Conservation (phyloP, 768 basidiomycete species). For the Rhizopogon salebrosus region DNA sequence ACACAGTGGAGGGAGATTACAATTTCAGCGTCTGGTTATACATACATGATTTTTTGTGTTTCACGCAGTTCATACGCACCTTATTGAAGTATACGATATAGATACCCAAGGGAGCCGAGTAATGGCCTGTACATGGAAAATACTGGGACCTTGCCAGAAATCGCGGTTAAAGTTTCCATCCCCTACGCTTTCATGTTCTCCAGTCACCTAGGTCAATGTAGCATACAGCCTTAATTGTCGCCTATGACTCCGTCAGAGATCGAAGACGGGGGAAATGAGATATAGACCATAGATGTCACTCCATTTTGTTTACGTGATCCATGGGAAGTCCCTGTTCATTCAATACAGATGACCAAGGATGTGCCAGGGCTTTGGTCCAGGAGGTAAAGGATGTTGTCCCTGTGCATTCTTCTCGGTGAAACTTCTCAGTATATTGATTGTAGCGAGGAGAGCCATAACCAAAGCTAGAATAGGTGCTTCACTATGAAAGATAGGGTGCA, state of each 20-base stretch:
- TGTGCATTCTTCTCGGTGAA: neutral
- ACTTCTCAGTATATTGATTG: neutral
- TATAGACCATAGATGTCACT: constrained; percentile 17
- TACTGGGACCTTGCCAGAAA: too few relatives aligned
- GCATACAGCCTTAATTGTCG: too few relatives aligned
- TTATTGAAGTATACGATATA: too few relatives aligned
- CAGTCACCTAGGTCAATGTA: too few relatives aligned
- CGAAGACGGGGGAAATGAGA: neutral
- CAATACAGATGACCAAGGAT: constrained; percentile 44
- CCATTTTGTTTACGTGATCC: constrained; percentile 24
- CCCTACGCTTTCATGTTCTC: too few relatives aligned
- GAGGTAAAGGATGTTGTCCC: constrained; percentile 33
- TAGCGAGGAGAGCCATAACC: neutral
- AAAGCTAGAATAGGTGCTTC: too few relatives aligned
- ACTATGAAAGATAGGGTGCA: too few relatives aligned
- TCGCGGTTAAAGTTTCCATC: too few relatives aligned
- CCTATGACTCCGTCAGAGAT: constrained; percentile 18
- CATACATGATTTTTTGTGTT: neutral
- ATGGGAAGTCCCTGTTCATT: constrained; percentile 27
- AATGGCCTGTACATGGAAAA: neutral
- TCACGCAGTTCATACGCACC: too few relatives aligned
- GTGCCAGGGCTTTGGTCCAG: constrained; percentile 42
- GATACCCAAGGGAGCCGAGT: too few relatives aligned
- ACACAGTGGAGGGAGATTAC: neutral
- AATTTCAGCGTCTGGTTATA: neutral